phyloP scores from a whole-genome alignment of 2,329 filamentous ascomycete species.

The Venturiaceae sp. region DNA sequence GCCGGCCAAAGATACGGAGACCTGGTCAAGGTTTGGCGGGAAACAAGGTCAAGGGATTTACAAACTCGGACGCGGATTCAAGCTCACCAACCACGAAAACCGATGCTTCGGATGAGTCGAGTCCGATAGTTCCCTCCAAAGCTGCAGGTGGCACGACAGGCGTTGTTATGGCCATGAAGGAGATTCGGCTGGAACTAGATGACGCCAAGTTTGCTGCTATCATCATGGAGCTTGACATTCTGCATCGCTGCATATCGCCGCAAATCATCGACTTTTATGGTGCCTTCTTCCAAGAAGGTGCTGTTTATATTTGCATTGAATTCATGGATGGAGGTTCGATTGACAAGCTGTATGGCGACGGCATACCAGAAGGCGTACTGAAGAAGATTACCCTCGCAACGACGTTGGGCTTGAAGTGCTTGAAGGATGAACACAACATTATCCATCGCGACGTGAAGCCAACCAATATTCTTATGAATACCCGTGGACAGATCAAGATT shows the following conservation, averaged over 20 bases:
- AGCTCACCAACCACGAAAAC: slow-evolving; percentile 1
- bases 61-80: slow-evolving; percentile 22
- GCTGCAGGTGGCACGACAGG: slow-evolving; percentile 50
- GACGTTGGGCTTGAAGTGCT: slow-evolving; percentile 77
- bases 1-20: slow-evolving; percentile 55
- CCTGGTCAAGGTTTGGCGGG: slow-evolving; percentile 51
- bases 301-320: slow-evolving; percentile 95
- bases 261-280: slow-evolving; percentile 99
- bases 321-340: slow-evolving; percentile 98
- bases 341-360: slow-evolving; percentile 87
- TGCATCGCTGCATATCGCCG: slow-evolving; percentile 88
- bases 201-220: slow-evolving; percentile 96
- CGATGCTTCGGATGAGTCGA: slow-evolving; percentile 11
- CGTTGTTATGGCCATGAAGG: slow-evolving; percentile 97
- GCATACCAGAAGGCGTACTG: slow-evolving; percentile 79
- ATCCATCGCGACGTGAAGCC: slow-evolving; percentile 98
- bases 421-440: slow-evolving; percentile 98
- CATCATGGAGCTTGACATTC: slow-evolving; percentile 91
- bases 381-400: slow-evolving; percentile 87
- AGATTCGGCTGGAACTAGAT: slow-evolving; percentile 89
- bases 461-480: slow-evolving; percentile 95
- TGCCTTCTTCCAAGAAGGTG: slow-evolving; percentile 96
- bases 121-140: neutral
- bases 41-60: slow-evolving; percentile 31
- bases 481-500: slow-evolving; percentile 86